Evolutionary conservation across 768 basidiomycete species (phyloP).

Genomic region (Auriscalpium orientale): DNA sequence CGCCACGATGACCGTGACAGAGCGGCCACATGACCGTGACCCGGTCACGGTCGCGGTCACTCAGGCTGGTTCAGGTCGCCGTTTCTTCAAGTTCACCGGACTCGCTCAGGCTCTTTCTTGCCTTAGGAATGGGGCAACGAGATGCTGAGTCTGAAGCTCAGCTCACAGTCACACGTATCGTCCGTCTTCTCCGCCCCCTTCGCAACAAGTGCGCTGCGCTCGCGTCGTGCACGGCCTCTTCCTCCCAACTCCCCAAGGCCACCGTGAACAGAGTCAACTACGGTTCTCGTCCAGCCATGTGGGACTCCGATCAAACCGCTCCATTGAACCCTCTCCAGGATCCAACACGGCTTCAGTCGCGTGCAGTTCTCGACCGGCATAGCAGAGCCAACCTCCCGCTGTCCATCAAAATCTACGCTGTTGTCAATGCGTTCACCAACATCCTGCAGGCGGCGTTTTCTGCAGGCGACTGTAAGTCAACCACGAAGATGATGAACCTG

Average conservation of each 20-base stretch:
- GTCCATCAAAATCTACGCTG: constrained; percentile 41
- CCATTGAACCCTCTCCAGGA: constrained; percentile 33
- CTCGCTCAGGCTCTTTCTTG: too few relatives aligned
- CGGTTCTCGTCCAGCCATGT: constrained; percentile 1
- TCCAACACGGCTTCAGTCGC: constrained; percentile 27
- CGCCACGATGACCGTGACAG: too few relatives aligned
- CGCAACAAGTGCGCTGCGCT: constrained; percentile 38
- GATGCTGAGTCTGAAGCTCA: neutral
- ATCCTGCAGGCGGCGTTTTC: constrained; percentile 33
- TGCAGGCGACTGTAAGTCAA: neutral
- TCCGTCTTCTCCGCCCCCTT: constrained; percentile 40
- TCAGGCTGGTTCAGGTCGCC: too few relatives aligned
- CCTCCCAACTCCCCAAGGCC: constrained; percentile 9
- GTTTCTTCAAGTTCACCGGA: too few relatives aligned
- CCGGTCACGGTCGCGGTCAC: too few relatives aligned
- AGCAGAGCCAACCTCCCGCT: constrained; percentile 33
- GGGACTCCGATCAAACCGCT: constrained; percentile 13
- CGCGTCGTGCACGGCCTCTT: constrained; percentile 19
- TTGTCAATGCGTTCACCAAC: constrained; percentile 50
- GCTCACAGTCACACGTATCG: constrained; percentile 34
- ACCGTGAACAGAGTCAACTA: constrained; percentile 13
- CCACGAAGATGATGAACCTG: constrained; percentile 26
- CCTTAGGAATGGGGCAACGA: too few relatives aligned
- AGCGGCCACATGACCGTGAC: too few relatives aligned
- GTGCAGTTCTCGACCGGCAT: constrained; percentile 27